These are phyloP conservation scores for Schizothecium vesticola DNA, from an alignment of 495 filamentous ascomycete genomes.

Conservation along the genomic window DNA sequence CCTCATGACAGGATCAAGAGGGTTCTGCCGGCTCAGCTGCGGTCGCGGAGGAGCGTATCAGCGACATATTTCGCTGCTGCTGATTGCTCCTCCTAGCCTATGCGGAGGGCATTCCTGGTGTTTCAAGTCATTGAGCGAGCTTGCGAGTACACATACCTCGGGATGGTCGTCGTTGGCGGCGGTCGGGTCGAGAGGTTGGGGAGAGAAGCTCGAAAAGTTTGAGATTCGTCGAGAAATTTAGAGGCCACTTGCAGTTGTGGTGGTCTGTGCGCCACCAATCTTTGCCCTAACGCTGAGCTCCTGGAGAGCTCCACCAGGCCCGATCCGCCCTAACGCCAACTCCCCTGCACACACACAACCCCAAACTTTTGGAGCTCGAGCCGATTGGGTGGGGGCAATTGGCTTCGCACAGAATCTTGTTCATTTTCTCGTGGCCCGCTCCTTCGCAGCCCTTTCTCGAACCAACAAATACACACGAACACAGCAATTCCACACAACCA, in stretches of 20 bases:
- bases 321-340: background rate
- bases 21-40: slow-evolving; percentile 89
- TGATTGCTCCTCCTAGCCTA: slow-evolving; percentile 50
- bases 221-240: slow-evolving; percentile 7
- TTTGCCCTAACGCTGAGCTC: slow-evolving; percentile 23
- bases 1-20: slow-evolving; percentile 55
- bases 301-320: background rate
- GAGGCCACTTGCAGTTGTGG: slow-evolving; percentile 11
- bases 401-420: slow-evolving; percentile 24
- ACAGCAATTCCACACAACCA: slow-evolving; percentile 13
- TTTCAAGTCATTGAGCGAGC: slow-evolving; percentile 27
- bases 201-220: background rate
- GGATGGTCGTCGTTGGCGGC: slow-evolving; percentile 15
- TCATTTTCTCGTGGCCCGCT: slow-evolving; percentile 5
- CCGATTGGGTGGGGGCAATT: slow-evolving; percentile 19
- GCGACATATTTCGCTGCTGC: slow-evolving; percentile 16
- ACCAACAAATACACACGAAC: slow-evolving; percentile 4
- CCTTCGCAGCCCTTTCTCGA: slow-evolving; percentile 6
- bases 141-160: slow-evolving; percentile 36
- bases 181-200: slow-evolving; percentile 4
- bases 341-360: slow-evolving; percentile 19
- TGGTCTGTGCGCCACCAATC: slow-evolving; percentile 22
- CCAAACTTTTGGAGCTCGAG: slow-evolving; percentile 8
- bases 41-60: slow-evolving; percentile 72
- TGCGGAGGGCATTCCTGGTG: slow-evolving; percentile 36